These are phyloP conservation scores for Canavalia ensiformis DNA, from an alignment of 306 rosid species.

Conservation along the genomic window DNA sequence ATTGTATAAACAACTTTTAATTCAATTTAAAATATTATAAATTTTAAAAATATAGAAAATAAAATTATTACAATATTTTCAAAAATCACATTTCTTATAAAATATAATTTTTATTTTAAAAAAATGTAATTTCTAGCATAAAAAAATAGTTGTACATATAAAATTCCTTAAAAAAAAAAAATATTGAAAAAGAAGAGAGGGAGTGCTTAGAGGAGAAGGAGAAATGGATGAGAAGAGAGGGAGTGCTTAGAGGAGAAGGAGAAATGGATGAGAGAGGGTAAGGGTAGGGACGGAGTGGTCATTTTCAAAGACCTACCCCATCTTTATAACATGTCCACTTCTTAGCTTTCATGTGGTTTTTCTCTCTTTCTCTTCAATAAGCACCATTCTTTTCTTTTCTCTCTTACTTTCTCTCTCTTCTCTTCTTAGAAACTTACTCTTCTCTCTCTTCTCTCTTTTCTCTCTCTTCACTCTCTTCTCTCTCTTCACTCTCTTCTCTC, in stretches of 20 bases:
- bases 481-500: not conserved
- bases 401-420: not conserved
- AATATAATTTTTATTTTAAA: too few species aligned
- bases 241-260: conserved; percentile 1
- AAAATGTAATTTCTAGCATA: too few species aligned
- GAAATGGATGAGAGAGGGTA: not conserved
- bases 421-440: not conserved
- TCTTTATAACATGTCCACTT: conserved; percentile 46
- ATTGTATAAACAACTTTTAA: too few species aligned
- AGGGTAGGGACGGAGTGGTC: conserved; percentile 60
- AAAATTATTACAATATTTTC: too few species aligned
- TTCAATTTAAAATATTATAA: too few species aligned
- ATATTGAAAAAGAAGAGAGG: not conserved
- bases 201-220: conserved; percentile 8
- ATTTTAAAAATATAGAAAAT: too few species aligned
- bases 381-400: not conserved
- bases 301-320: conserved; percentile 59
- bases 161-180: too few species aligned
- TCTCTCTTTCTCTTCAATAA: not conserved
- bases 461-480: not conserved
- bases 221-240: not conserved
- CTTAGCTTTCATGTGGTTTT: conserved; percentile 19
- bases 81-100: too few species aligned
- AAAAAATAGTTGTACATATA: too few species aligned
- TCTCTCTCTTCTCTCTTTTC: not conserved